Percentiles rank a stretch among this genome's conserved stretches.
Conservation (phyloP, 2,329 filamentous ascomycete species). For the Pochonia chlamydosporia region DNA sequence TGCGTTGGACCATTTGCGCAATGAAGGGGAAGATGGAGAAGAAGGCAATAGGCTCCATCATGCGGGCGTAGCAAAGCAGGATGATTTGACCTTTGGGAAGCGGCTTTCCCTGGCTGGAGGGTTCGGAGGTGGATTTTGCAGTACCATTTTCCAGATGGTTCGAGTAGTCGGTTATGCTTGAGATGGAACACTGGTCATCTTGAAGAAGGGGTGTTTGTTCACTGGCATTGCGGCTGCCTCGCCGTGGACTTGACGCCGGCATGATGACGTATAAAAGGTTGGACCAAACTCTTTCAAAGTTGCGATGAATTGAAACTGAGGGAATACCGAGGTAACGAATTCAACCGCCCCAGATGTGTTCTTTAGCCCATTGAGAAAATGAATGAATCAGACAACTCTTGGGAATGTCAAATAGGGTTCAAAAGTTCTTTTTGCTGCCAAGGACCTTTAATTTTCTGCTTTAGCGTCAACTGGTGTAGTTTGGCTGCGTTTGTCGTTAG, state of each 20-base stretch:
- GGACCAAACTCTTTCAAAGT: no score
- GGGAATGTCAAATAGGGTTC: no score
- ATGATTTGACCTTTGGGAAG: slow-evolving; percentile 61
- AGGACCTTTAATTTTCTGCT: no score
- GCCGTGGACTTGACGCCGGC: neutral
- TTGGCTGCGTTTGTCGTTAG: no score
- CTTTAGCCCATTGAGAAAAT: no score
- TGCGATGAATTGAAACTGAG: no score
- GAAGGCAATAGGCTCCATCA: slow-evolving; percentile 75
- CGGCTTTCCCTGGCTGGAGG: slow-evolving; percentile 30
- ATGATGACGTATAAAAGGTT: neutral
- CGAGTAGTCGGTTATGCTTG: neutral
- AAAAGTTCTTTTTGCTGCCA: no score
- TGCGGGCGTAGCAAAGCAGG: slow-evolving; percentile 65
- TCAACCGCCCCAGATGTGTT: no score
- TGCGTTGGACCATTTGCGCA: slow-evolving; percentile 67
- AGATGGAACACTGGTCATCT: neutral
- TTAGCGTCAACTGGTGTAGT: no score
- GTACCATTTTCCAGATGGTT: neutral
- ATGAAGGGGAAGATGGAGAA: slow-evolving; percentile 80
- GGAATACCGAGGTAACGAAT: no score
- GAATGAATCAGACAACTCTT: no score
- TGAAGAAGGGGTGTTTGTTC: slow-evolving; percentile 2
- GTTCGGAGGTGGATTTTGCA: neutral
- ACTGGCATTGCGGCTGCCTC: neutral